Percentiles rank a stretch among this genome's conserved stretches.
These are phyloP conservation scores for Candida sakaeoensis DNA, from an alignment of 805 yeast genomes.

Conservation along the genomic window DNA sequence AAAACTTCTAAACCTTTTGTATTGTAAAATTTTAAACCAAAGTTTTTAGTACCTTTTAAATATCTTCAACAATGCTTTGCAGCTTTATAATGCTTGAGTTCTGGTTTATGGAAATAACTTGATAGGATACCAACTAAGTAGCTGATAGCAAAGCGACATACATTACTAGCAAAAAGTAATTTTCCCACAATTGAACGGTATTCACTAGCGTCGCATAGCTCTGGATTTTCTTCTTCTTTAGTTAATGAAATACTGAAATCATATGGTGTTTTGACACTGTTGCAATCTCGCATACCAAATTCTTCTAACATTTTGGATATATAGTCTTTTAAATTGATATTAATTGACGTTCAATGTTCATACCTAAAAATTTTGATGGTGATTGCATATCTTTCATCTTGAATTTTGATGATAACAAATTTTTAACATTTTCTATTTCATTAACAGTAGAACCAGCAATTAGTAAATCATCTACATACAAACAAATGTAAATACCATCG, in stretches of 20 bases:
- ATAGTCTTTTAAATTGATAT: background rate
- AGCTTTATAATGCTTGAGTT: too few species aligned
- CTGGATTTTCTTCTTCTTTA: background rate
- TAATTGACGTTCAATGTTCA: background rate
- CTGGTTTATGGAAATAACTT: too few species aligned
- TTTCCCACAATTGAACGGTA: background rate
- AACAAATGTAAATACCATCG: background rate
- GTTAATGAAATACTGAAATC: background rate
- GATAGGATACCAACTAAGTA: too few species aligned
- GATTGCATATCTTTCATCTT: background rate
- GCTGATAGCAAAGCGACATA: background rate
- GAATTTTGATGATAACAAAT: background rate
- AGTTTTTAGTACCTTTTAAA: background rate
- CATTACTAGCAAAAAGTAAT: background rate
- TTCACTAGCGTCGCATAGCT: background rate
- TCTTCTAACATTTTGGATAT: background rate
- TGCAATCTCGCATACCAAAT: background rate
- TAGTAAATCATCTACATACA: slow-evolving; percentile 3
- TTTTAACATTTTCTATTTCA: background rate
- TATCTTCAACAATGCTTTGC: too few species aligned
- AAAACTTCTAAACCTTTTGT: background rate
- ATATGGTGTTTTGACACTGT: background rate
- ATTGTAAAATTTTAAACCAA: background rate
- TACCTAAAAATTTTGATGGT: background rate
- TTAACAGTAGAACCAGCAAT: background rate